Evolutionary conservation across 2,329 filamentous ascomycete genomes (phyloP), one percentile per base, ranked within the genome.

Genomic region (Xenoacremonium recifei): DNA sequence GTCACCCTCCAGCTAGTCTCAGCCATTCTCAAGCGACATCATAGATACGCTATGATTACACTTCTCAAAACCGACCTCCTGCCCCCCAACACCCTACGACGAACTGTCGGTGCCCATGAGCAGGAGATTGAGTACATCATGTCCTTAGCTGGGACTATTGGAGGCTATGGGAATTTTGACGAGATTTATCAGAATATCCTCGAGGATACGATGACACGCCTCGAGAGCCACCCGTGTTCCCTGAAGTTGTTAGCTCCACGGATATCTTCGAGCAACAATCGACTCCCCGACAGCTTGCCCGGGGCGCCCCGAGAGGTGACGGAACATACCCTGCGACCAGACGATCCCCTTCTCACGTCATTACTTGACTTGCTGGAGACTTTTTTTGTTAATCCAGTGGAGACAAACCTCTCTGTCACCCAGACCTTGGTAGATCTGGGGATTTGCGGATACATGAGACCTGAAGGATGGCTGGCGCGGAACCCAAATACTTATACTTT

Each of bases 381-480:
- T 0, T 99, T 97, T 58, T 89, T 96, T 54, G 77, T 88, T 5
- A 99, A 99, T 55, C 85, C 89, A 3, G 83, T 97, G 3, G 89
- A 96, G 54, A 91, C 87, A 3, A 99, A 99, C 54, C 70, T 99
- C 4, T 87, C 86, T 0, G 73, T 96, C 2, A 97, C 92, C 0
- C 88, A 95, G 56, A 79, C 87, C 1, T 73, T 97, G 32, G 79
- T 95, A 20, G 86, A 89, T 51, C 73, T 99, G 30, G 87, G 87
- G 10, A 82, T 87, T 1, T 97, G 93, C 54, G 87, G 89, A 5
- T 87, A 88, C 49, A 85, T 96, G 59, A 82, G 84, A 16, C 75
- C 96, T 11, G 89, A 96, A 58, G 87, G 87, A n/a, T 99, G 93
- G 92, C 71, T 97, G 21, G 72, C 92, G 5, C 83, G 89, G 13